Percentiles rank a stretch among this genome's conserved stretches.
Conservation (phyloP, 495 filamentous ascomycete species). For the Neurospora tetraspora region DNA sequence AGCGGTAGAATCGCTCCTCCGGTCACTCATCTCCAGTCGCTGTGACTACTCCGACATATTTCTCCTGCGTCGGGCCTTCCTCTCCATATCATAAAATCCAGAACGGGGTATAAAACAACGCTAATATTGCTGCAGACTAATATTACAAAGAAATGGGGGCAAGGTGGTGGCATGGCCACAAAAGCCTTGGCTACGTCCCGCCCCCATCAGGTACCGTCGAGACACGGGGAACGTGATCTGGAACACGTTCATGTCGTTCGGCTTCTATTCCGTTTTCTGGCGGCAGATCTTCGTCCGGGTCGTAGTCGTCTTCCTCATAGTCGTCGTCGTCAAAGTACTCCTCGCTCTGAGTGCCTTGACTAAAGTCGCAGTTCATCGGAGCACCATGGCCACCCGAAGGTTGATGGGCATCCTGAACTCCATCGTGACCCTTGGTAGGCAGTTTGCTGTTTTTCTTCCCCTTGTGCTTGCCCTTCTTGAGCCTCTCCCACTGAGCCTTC, state of each 20-base stretch:
- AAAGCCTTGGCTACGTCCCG: conserved; percentile 3
- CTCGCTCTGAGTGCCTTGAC: conserved; percentile 18
- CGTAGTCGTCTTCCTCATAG: conserved; percentile 25
- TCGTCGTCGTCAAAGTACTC: conserved; percentile 32
- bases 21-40: background rate
- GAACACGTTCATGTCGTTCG: conserved; percentile 13
- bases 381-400: conserved; percentile 15
- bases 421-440: conserved; percentile 40
- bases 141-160: background rate
- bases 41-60: background rate
- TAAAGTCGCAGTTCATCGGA: conserved; percentile 19
- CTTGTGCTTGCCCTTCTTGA: conserved; percentile 90
- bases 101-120: background rate
- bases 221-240: background rate
- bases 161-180: background rate
- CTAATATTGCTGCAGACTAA: background rate
- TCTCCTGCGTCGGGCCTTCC: background rate
- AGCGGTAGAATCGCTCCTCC: background rate
- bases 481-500: conserved; percentile 77
- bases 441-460: conserved; percentile 55
- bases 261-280: conserved; percentile 13
- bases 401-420: conserved; percentile 16
- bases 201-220: conserved; percentile 8
- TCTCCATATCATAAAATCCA: background rate
- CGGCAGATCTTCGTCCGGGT: conserved; percentile 22